phyloP scores from a whole-genome alignment of 352 stramenopile species.

The Paralagenidium karlingii region DNA sequence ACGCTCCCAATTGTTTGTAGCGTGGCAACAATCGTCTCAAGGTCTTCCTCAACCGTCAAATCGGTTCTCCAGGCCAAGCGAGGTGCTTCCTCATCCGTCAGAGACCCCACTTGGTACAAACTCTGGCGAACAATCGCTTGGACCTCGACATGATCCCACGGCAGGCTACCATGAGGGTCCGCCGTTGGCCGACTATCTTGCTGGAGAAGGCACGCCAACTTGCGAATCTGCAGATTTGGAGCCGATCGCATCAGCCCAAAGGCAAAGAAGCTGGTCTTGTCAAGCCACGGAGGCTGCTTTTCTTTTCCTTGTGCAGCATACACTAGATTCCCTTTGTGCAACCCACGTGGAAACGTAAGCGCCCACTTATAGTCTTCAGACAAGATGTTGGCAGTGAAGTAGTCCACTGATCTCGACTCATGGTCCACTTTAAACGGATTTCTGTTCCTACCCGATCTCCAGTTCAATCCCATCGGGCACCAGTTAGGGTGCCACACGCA shows the following conservation, averaged over 20 bases:
- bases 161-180: too few species aligned
- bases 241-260: conserved; percentile 26
- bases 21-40: conserved; percentile 8
- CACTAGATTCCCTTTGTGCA: conserved; percentile 25
- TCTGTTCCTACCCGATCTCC: conserved; percentile 1
- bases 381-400: conserved; percentile 22
- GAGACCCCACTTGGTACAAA: conserved; percentile 26
- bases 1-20: not conserved
- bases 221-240: conserved; percentile 34
- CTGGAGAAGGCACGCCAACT: conserved; percentile 25
- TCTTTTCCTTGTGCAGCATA: conserved; percentile 26
- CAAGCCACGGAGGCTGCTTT: conserved; percentile 8
- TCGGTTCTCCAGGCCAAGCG: conserved; percentile 24
- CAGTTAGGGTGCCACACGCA: conserved; percentile 28
- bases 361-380: conserved; percentile 15
- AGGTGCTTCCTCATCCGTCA: conserved; percentile 15
- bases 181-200: too few species aligned
- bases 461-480: conserved; percentile 15
- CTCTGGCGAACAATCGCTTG: conserved; percentile 20
- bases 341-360: conserved; percentile 17
- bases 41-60: conserved; percentile 5
- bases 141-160: conserved; percentile 24
- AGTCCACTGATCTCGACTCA: conserved; percentile 7
- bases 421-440: conserved; percentile 27
- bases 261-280: conserved; percentile 13